Evolutionary conservation across 2,329 filamentous ascomycete genomes (phyloP), one percentile per base, ranked within the genome.

Genomic region (Escovopsis sp.): DNA sequence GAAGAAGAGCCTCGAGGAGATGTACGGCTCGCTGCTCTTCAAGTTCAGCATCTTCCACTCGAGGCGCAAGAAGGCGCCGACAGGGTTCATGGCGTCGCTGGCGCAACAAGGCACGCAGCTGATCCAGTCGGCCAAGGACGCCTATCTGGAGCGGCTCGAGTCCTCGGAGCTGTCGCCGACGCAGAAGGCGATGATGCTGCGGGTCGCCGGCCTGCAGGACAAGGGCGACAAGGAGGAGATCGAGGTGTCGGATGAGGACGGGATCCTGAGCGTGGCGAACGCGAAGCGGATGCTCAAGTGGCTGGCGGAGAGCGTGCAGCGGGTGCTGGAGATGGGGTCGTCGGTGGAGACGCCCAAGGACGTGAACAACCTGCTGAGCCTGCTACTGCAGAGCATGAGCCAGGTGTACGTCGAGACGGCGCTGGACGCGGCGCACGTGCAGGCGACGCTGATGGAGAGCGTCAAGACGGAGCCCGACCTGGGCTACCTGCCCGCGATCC

Each of bases 261-360:
- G 90, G 25, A 68, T 76, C 38, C 63, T 96, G 18, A 88, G 78
- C 45, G 66, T 92, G 4, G 66, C 75, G n/a, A 86, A 82, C 53
- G 84, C 87, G n/a, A 96, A 96, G 60, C 74, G 90, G 38, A 98
- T 98, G 87, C 70, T 98, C 40, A 92, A 84, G 53, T 98, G 90
- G 90, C 65, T 98, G 28, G 90, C 90, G 3, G 90, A 98, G 62
- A 86, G 84, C 42, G 88, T 98, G 17, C 82, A 90, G 27, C 71
- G 90, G 43, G 85, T 86, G 0, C 67, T 98, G 9, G 90, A 98
- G 55, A 67, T 98, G n/a, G 86, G 83, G 17, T 79, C 83, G 17
- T 77, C 78, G 35, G 79, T 71, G 38, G 90, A 98, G 47, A 94
- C 86, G 4, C 85, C 90, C 13, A 96, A 93, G 55, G 90, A 98